Evolutionary conservation across 768 basidiomycete genomes (phyloP), one percentile per base, ranked within the genome.

Genomic region (Hygrophorus pudorinus): DNA sequence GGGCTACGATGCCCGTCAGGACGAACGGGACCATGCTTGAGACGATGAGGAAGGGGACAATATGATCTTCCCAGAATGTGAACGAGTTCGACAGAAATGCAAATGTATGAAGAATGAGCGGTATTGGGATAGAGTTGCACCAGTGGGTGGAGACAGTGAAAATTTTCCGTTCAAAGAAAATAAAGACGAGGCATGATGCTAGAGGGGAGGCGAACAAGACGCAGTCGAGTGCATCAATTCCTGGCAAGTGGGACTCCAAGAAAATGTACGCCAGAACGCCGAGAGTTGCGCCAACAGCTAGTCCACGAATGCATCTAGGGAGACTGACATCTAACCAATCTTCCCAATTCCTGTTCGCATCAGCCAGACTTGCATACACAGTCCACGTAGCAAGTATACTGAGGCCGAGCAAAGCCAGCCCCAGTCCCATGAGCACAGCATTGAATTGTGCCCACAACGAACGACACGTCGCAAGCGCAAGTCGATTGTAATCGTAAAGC

Each of bases 381-480:
- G 70, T 64, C 68, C 75, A 76, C 1, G 72, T 64, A 0, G 79
- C 73, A 5, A 76, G 53, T 0, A 80, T 58, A 27, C 79, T 70
- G 17, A 81, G 58, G 0, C 65, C 67, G 21, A 93, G 70, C 18
- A 88, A 61, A 0, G 60, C 52, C 8, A 94, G 60, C 0, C 94
- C 96, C 20, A 83, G 65, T 3, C 66, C 60, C 73, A 98, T 97
- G 11, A 87, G 67, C 1, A 75, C 54, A 2, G 82, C 67, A 51
- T 91, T 87, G 69, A 99, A 98, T 55, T 89, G 88, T 1, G 96
- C 94, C 96, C 96, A 99, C 44, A 97, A 78, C 10, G 74, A 62
- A 5, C 93, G 82, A 56, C 93, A 93, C 2, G 73, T 73, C 1
- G 71, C 64, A 28, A 92, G 71, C 4, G 85, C 78, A 12, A 70